phyloP scores from a whole-genome alignment of 2,329 filamentous ascomycete species.

The Cordyceps farinosa region DNA sequence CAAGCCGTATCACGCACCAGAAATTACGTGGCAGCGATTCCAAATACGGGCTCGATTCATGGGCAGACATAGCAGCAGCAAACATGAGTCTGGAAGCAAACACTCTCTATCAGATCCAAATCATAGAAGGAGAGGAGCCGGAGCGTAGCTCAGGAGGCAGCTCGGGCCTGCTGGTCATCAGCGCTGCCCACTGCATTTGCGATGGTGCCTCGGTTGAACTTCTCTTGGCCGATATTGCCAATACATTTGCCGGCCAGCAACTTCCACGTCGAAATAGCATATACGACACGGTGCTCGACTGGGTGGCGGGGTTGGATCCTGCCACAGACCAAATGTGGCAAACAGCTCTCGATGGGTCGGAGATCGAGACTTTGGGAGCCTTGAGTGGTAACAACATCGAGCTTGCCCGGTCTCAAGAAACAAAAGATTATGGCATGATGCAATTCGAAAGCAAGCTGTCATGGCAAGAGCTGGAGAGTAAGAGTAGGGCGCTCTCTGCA shows the following conservation, averaged over 20 bases:
- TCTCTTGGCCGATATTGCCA: slow-evolving; percentile 30
- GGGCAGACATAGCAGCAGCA: no score
- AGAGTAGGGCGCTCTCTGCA: slow-evolving; percentile 23
- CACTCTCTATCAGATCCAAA: neutral
- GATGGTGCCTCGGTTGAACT: slow-evolving; percentile 34
- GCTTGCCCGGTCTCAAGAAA: no score
- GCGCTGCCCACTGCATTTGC: slow-evolving; percentile 36
- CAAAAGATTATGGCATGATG: slow-evolving; percentile 10
- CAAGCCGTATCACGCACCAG: neutral
- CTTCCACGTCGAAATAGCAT: slow-evolving; percentile 20
- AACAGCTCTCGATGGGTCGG: slow-evolving; percentile 21
- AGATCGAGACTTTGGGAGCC: slow-evolving; percentile 22
- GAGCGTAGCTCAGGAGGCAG: no score
- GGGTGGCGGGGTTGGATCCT: slow-evolving; percentile 17
- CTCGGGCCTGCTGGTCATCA: slow-evolving; percentile 25
- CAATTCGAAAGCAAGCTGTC: slow-evolving; percentile 19
- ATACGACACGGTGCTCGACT: slow-evolving; percentile 20
- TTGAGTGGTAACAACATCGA: slow-evolving; percentile 24
- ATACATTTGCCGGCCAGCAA: slow-evolving; percentile 18
- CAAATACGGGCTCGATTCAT: no score
- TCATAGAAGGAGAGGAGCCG: neutral
- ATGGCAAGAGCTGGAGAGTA: slow-evolving; percentile 19
- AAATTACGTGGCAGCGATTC: neutral
- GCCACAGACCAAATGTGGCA: slow-evolving; percentile 18
- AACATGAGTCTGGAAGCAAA: no score